Conservation (phyloP, 257 asterid genomes). For the Mitragyna speciosa region DNA sequence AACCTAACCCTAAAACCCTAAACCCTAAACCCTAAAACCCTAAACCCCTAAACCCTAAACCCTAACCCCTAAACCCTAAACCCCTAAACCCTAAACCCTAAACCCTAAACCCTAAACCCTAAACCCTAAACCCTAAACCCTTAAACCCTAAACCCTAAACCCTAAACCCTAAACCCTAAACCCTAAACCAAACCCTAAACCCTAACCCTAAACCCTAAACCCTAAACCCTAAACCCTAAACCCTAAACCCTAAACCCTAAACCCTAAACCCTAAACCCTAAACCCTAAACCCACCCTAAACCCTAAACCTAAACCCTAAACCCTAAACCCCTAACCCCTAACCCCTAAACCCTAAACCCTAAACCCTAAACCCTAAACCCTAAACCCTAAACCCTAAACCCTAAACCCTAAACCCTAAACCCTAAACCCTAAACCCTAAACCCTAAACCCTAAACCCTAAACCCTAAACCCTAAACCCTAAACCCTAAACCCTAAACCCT, state of each 20-base stretch:
- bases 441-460: conserved; percentile 24
- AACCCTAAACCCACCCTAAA: conserved; percentile 29
- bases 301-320: no score
- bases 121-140: conserved; percentile 24
- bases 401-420: conserved; percentile 29
- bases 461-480: conserved; percentile 30
- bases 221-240: conserved; percentile 28
- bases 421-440: conserved; percentile 29
- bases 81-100: conserved; percentile 12
- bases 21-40: conserved; percentile 18
- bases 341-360: conserved; percentile 19
- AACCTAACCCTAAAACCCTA: conserved; percentile 17
- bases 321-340: no score
- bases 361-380: conserved; percentile 30
- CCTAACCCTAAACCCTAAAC: conserved; percentile 31
- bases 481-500: conserved; percentile 20
- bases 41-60: conserved; percentile 25
- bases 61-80: conserved; percentile 8
- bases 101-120: conserved; percentile 24
- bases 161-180: conserved; percentile 26
- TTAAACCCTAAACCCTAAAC: conserved; percentile 29
- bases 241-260: conserved; percentile 30
- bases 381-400: conserved; percentile 31
- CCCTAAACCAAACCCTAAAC: no score
- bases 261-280: conserved; percentile 33